These are phyloP conservation scores for Tephrocybe sp. DNA, from an alignment of 768 basidiomycete species.

Conservation along the genomic window DNA sequence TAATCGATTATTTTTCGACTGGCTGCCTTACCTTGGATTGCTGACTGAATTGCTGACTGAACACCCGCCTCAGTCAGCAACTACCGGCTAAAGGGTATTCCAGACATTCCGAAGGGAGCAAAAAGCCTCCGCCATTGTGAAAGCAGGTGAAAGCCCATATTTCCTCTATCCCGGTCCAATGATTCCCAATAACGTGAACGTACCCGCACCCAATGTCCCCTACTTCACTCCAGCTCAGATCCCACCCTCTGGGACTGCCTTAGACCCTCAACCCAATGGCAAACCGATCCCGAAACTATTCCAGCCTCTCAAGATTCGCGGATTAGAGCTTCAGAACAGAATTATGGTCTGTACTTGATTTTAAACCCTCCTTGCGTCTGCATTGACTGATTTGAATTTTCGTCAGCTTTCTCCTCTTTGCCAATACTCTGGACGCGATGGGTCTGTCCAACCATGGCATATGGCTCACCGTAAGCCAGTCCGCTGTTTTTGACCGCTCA, in stretches of 20 bases:
- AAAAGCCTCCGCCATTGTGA: not conserved
- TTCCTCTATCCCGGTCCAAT: not conserved
- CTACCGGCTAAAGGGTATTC: no score
- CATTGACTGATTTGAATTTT: not conserved
- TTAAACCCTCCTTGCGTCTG: not conserved
- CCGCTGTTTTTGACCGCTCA: constrained; percentile 19
- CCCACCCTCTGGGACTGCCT: constrained; percentile 42
- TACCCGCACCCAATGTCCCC: constrained; percentile 14
- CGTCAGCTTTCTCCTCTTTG: constrained; percentile 51
- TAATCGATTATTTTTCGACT: not conserved
- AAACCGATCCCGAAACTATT: constrained; percentile 39
- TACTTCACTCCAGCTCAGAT: constrained; percentile 47
- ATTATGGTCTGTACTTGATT: constrained; percentile 40
- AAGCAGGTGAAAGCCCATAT: not conserved
- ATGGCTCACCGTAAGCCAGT: constrained; percentile 54
- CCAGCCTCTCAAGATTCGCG: constrained; percentile 54
- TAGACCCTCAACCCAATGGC: constrained; percentile 36
- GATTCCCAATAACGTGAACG: constrained; percentile 14
- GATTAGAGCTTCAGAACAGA: constrained; percentile 51
- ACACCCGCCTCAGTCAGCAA: no score
- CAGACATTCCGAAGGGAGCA: not conserved
- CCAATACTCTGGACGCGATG: constrained; percentile 59
- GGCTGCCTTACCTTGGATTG: not conserved
- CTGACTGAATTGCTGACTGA: not conserved
- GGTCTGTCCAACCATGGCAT: constrained; percentile 54